Evolutionary conservation across 495 filamentous ascomycete species (phyloP).

Genomic region (Neurospora sp.): DNA sequence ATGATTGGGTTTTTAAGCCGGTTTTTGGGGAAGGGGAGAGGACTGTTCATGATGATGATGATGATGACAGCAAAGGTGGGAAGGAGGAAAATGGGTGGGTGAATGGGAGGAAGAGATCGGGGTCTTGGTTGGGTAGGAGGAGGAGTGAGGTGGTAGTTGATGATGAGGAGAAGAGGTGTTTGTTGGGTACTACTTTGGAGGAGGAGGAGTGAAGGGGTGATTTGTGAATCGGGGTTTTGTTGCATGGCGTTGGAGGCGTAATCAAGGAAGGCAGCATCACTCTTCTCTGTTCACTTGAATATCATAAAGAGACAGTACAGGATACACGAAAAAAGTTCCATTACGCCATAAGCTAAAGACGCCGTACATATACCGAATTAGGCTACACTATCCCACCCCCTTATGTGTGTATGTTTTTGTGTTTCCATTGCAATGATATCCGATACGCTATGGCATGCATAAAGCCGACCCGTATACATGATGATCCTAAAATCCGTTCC

Average conservation of each 20-base stretch:
- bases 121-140: neutral
- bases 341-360: neutral
- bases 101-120: neutral
- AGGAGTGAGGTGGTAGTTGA: conserved; percentile 3
- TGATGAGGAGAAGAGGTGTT: conserved; percentile 18
- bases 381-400: neutral
- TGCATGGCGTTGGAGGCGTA: neutral
- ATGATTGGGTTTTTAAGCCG: conserved; percentile 57
- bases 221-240: neutral
- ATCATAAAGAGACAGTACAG: no score
- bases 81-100: neutral
- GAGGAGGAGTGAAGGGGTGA: neutral
- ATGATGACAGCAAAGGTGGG: neutral
- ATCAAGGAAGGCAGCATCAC: no score
- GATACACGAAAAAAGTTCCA: neutral
- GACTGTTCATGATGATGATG: conserved; percentile 35
- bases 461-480: neutral
- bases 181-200: conserved; percentile 2
- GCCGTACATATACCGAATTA: neutral
- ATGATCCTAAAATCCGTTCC: neutral
- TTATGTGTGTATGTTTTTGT: neutral
- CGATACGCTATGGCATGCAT: neutral
- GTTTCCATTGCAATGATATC: neutral
- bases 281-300: neutral
- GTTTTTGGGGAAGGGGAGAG: conserved; percentile 87